Conservation (phyloP, 1,139 yeast species). For the Nematodospora anomalae region DNA sequence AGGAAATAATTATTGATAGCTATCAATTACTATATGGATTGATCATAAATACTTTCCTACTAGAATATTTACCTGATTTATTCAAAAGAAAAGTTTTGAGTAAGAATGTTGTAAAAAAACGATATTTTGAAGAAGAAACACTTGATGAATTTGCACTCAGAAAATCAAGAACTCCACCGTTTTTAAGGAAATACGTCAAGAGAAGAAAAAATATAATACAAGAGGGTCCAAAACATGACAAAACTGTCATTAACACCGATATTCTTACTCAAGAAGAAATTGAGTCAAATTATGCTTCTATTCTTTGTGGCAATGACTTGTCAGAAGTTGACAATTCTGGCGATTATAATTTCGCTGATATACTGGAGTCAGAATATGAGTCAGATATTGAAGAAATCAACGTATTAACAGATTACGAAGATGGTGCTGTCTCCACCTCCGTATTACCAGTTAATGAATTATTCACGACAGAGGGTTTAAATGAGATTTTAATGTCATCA, state of each 20-base stretch:
- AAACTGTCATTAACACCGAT: slow-evolving; percentile 20
- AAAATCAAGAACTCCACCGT: slow-evolving; percentile 25
- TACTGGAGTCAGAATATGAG: slow-evolving; percentile 17
- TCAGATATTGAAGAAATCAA: slow-evolving; percentile 17
- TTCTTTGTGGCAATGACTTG: slow-evolving; percentile 29
- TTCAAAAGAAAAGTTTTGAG: slow-evolving; percentile 7
- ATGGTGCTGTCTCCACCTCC: background rate
- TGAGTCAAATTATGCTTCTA: slow-evolving; percentile 21
- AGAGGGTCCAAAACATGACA: background rate
- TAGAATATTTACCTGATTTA: slow-evolving; percentile 8
- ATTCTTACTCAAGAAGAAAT: slow-evolving; percentile 26
- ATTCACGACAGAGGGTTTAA: slow-evolving; percentile 30
- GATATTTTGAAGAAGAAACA: slow-evolving; percentile 17
- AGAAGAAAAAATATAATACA: slow-evolving; percentile 10
- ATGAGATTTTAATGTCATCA: slow-evolving; percentile 28
- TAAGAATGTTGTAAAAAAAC: background rate
- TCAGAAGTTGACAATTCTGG: slow-evolving; percentile 50
- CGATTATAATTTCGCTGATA: slow-evolving; percentile 31
- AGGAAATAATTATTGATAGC: slow-evolving; percentile 21
- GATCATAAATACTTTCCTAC: slow-evolving; percentile 15
- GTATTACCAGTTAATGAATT: slow-evolving; percentile 26
- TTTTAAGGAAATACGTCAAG: slow-evolving; percentile 24
- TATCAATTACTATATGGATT: slow-evolving; percentile 28
- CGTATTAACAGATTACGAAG: background rate
- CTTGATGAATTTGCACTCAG: slow-evolving; percentile 24